phyloP scores from a whole-genome alignment of 495 filamentous ascomycete species.

The Lepidopterella palustris region DNA sequence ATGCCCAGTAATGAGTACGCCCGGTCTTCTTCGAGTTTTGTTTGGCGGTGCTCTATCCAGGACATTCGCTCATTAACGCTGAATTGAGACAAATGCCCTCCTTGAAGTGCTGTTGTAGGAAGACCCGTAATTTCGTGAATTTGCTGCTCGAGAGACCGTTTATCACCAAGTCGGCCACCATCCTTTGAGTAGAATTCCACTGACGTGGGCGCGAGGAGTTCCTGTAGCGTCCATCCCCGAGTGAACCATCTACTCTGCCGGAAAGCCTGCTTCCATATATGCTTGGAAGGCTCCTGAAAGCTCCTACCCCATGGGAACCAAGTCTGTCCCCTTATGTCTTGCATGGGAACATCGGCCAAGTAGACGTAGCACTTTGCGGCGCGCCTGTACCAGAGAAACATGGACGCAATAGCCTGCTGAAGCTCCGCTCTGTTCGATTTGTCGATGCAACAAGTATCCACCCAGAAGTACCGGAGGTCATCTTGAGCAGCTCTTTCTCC shows the following conservation, averaged over 20 bases:
- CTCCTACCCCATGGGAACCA: neutral
- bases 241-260: neutral
- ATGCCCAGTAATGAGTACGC: too few relatives aligned
- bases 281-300: too few relatives aligned
- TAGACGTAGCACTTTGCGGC: neutral
- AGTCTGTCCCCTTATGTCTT: neutral
- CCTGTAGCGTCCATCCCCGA: too few relatives aligned
- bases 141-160: too few relatives aligned
- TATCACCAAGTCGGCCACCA: neutral
- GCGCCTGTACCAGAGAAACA: too few relatives aligned
- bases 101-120: neutral
- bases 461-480: too few relatives aligned
- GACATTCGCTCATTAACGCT: too few relatives aligned
- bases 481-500: neutral
- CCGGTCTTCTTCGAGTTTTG: too few relatives aligned
- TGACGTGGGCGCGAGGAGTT: neutral
- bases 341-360: neutral
- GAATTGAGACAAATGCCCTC: neutral
- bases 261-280: neutral
- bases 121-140: neutral
- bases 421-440: too few relatives aligned
- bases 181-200: neutral
- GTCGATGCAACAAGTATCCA: too few relatives aligned
- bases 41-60: too few relatives aligned
- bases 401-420: too few relatives aligned